phyloP scores from a whole-genome alignment of 2,329 filamentous ascomycete genomes.

The Venturia oleaginea region DNA sequence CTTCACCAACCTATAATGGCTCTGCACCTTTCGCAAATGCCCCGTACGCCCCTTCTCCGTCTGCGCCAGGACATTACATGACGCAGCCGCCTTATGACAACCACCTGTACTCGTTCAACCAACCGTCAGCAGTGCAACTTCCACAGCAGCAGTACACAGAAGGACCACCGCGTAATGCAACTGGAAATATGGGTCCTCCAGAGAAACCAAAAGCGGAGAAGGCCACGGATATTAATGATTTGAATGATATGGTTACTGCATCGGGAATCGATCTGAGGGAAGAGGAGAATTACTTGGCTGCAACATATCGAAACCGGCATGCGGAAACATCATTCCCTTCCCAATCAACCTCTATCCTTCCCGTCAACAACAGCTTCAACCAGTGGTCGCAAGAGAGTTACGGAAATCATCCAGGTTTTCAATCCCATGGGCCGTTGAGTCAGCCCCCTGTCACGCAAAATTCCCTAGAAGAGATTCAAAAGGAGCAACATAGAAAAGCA shows the following conservation, averaged over 20 bases:
- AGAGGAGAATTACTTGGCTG: constrained; percentile 74
- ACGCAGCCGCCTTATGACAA: constrained; percentile 16
- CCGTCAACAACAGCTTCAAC: constrained; percentile 2
- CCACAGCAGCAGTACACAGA: constrained; percentile 7
- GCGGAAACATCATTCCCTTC: background rate
- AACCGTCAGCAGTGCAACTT: constrained; percentile 37
- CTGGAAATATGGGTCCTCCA: constrained; percentile 50
- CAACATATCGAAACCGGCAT: constrained; percentile 48
- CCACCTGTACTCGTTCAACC: constrained; percentile 39
- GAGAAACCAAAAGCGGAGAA: constrained; percentile 39
- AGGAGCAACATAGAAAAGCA: constrained; percentile 57
- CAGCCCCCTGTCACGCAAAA: constrained; percentile 57
- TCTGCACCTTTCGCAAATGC: constrained; percentile 18
- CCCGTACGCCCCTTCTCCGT: constrained; percentile 10
- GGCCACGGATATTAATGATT: constrained; percentile 57
- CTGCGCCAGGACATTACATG: constrained; percentile 4
- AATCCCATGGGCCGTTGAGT: constrained; percentile 22
- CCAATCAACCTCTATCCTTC: background rate
- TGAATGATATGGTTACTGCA: constrained; percentile 73
- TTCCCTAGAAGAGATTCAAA: constrained; percentile 55
- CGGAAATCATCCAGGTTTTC: constrained; percentile 13
- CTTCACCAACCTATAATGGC: constrained; percentile 16
- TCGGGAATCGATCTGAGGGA: constrained; percentile 81
- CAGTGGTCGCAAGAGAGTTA: constrained; percentile 18
- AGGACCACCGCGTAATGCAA: background rate